Evolutionary conservation across 2,329 filamentous ascomycete genomes (phyloP), one percentile per base, ranked within the genome.

Genomic region (Saccharata proteae): DNA sequence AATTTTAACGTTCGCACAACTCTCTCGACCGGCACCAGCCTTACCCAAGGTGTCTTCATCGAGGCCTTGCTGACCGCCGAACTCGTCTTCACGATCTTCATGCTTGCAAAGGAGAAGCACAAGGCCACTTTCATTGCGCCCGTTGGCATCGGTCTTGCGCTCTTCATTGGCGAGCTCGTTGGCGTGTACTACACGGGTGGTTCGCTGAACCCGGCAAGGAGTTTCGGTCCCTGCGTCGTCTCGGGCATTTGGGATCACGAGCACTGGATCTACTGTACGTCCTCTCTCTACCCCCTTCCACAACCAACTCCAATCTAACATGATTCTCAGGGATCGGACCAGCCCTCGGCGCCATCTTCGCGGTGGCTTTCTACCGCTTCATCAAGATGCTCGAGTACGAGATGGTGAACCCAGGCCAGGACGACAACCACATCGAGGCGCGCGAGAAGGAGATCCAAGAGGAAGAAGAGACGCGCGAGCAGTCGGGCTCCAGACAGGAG

Each of bases 101-200:
- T 82, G 69, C 62, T 82, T 26, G 77, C 77, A 0, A 71, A 73
- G 4, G 77, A 82, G 49, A 83, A 84, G 56, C 77, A 83, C 51
- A 74, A 75, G 26, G 71, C 72, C 3, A 84, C 79, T 0, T 81
- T 67, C 46, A 56, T 83, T 2, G 79, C 79, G 0, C 79, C 80
- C 0, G 57, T 84, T 3, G 77, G 75, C 9, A 81, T 85, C 42
- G 80, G 80, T 1, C 54, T 82, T 2, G 63, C 77, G 0, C 64
- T 84, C 32, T 83, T 84, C 50, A 66, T 83, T 25, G 59, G 61
- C 0, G 63, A 72, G 35, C 39, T 73, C 29, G 54, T 61, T 4
- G 66, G 64, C 52, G 57, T 62, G 0, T 58, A 52, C 38, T 62
- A 51, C 40, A 63, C 59, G 0, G 59, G 59, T 6, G 59, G 59